Percentiles rank a stretch among this genome's conserved stretches.
Evolutionary conservation across 2,329 filamentous ascomycete species (phyloP).

Genomic region (Cladosporium phlei): DNA sequence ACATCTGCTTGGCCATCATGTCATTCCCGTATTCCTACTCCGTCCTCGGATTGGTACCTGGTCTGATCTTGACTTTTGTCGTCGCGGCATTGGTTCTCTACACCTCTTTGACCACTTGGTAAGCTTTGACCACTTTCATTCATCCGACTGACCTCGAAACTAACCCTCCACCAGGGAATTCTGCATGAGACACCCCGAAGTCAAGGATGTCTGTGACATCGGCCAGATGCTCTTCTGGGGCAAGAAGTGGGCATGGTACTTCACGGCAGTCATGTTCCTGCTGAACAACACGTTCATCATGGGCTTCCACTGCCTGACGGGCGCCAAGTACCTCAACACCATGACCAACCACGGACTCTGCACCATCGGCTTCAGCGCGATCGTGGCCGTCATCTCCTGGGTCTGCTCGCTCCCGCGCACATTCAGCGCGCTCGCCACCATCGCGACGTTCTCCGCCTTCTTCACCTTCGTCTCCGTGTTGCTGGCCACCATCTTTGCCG

Average conservation of each 20-base stretch:
- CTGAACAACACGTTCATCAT: slow-evolving; percentile 89
- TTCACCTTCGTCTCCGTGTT: slow-evolving; percentile 90
- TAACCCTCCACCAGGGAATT: slow-evolving; percentile 62
- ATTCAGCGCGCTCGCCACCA: slow-evolving; percentile 71
- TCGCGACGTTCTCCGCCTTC: slow-evolving; percentile 73
- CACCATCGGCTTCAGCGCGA: slow-evolving; percentile 73
- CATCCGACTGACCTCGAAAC: no score
- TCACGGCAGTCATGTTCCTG: slow-evolving; percentile 79
- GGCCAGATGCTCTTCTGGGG: slow-evolving; percentile 94
- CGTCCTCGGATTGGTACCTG: slow-evolving; percentile 78
- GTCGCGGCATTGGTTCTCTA: slow-evolving; percentile 77
- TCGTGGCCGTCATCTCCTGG: slow-evolving; percentile 71
- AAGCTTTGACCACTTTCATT: no score
- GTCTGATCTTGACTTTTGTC: slow-evolving; percentile 74
- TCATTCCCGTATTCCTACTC: slow-evolving; percentile 94
- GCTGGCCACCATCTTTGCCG: slow-evolving; percentile 76
- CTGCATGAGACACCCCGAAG: slow-evolving; percentile 82
- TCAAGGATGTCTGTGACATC: slow-evolving; percentile 89
- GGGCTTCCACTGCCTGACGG: slow-evolving; percentile 77
- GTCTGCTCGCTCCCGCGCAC: slow-evolving; percentile 78
- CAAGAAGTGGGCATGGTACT: slow-evolving; percentile 64
- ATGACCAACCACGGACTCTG: slow-evolving; percentile 67
- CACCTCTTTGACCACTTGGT: slow-evolving; percentile 66
- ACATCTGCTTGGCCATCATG: slow-evolving; percentile 91
- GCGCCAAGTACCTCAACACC: slow-evolving; percentile 84